phyloP scores from a whole-genome alignment of 352 stramenopile genomes.

The Phytophthora sojae region DNA sequence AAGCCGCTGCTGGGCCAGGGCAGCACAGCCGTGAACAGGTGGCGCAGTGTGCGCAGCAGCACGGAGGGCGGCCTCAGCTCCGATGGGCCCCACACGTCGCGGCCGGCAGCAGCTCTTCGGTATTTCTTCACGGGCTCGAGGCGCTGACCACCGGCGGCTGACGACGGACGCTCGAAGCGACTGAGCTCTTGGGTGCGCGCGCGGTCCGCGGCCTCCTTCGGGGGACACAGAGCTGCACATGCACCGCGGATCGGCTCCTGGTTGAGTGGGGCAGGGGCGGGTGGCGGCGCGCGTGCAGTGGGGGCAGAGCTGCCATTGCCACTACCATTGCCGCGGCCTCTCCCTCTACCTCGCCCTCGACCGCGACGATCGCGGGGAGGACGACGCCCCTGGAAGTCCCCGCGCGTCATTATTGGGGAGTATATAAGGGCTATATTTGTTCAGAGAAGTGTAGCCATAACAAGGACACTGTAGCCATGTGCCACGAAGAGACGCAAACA shows the following conservation, averaged over 20 bases:
- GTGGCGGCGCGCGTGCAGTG: neutral
- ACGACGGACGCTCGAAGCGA: slow-evolving; percentile 46
- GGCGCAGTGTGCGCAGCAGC: slow-evolving; percentile 49
- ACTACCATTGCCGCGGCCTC: too few relatives aligned
- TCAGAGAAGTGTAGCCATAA: too few relatives aligned
- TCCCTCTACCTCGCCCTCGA: slow-evolving; percentile 4
- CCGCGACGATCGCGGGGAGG: neutral
- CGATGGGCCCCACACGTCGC: slow-evolving; percentile 28
- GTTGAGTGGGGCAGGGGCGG: neutral
- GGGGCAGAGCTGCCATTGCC: neutral
- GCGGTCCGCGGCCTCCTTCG: slow-evolving; percentile 42
- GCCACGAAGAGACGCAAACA: too few relatives aligned
- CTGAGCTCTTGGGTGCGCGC: slow-evolving; percentile 49
- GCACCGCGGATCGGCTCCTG: slow-evolving; percentile 33
- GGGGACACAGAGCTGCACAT: slow-evolving; percentile 45
- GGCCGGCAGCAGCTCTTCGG: slow-evolving; percentile 55
- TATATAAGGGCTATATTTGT: too few relatives aligned
- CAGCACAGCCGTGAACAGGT: slow-evolving; percentile 55
- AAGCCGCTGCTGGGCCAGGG: slow-evolving; percentile 46
- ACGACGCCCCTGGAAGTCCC: neutral
- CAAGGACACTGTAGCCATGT: too few relatives aligned
- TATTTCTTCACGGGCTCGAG: slow-evolving; percentile 62
- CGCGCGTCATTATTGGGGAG: slow-evolving; percentile 4
- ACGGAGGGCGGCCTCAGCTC: slow-evolving; percentile 47
- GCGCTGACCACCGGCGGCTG: neutral